Base-by-base conservation (phyloP, 2,329 filamentous ascomycete genomes). In the Penicillium sp. region DNA sequence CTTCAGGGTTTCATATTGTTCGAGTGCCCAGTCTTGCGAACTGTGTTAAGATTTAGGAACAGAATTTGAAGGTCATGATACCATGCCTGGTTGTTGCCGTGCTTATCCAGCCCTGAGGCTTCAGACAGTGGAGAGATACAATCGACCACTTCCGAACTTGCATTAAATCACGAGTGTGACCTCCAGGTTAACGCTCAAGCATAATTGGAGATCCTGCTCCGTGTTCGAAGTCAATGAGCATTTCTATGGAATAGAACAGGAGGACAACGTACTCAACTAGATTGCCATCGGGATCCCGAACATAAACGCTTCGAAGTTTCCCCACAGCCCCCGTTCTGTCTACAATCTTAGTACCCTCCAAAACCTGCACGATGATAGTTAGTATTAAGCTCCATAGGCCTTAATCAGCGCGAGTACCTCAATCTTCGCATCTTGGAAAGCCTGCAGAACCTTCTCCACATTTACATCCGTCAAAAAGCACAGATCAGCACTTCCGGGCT, bases 201-300 rank as follows among this genome's bases (percentile, higher is more conserved):
- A 54, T 54, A 54, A 15, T 54, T 54, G 15, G 51, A 54, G n/a
- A 54, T 42, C 7, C 51, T 54, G 14, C 14, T 12, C 31, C 7
- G 31, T 31, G 3, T 28, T n/a, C 7, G 5, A 8, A 20, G n/a
- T 54, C 12, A 54, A 38, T 14, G 10, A 5, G 20, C 12, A 4
- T 11, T 2, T 42, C 20, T 15, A 5, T 25, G 12, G 6, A 34
- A 34, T n/a, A 43, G 20, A 7, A 39, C 25, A 20, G 31, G 39
- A 14, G 11, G 20, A 15, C 20, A 2, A 76, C 83, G 70, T 67
- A 88, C 85, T 88, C 86, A 42, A 88, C 81, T 63, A 88, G 65
- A 69, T 87, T 88, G 5, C 82, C 83, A 72, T 88, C 86, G 2
- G 84, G 84, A 71, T 88, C 86, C 39, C 85, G 75, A 53, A 85